Percentiles rank a stretch among this genome's conserved stretches.
phyloP scores from a whole-genome alignment of 176 grass and related monocot species.

The Ensete ventricosum region DNA sequence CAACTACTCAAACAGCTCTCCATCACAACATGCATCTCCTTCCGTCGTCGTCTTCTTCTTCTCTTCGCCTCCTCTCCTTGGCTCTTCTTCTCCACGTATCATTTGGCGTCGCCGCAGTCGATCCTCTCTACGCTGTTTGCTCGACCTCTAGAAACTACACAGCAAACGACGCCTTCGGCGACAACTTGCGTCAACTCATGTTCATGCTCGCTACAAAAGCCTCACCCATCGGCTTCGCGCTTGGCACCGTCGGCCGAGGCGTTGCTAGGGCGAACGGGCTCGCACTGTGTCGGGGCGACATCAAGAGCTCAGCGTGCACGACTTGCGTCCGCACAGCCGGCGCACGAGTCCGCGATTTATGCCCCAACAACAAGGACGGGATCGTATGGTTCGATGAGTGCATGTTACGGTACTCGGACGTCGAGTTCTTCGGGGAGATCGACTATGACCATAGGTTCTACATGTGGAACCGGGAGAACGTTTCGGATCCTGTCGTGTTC shows the following conservation, averaged over 20 bases:
- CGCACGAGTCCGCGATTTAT: constrained; percentile 21
- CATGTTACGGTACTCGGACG: constrained; percentile 59
- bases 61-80: constrained; percentile 17
- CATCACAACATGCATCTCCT: not conserved
- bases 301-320: constrained; percentile 30
- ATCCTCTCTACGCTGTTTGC: constrained; percentile 27
- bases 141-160: constrained; percentile 18
- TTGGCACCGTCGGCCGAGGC: constrained; percentile 25
- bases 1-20: no score
- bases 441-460: constrained; percentile 29
- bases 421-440: constrained; percentile 52
- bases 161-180: constrained; percentile 15
- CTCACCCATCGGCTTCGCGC: constrained; percentile 49
- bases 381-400: constrained; percentile 74
- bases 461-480: not conserved
- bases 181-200: constrained; percentile 34
- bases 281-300: constrained; percentile 63
- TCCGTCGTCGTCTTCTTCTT: not conserved
- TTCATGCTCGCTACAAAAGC: constrained; percentile 41
- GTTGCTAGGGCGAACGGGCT: constrained; percentile 41
- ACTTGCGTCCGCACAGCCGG: constrained; percentile 41
- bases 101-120: not conserved
- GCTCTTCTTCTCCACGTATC: not conserved
- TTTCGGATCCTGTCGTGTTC: not conserved
- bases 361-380: constrained; percentile 39